phyloP scores from a whole-genome alignment of 352 stramenopile species.

The Phytopythium ostracodes region DNA sequence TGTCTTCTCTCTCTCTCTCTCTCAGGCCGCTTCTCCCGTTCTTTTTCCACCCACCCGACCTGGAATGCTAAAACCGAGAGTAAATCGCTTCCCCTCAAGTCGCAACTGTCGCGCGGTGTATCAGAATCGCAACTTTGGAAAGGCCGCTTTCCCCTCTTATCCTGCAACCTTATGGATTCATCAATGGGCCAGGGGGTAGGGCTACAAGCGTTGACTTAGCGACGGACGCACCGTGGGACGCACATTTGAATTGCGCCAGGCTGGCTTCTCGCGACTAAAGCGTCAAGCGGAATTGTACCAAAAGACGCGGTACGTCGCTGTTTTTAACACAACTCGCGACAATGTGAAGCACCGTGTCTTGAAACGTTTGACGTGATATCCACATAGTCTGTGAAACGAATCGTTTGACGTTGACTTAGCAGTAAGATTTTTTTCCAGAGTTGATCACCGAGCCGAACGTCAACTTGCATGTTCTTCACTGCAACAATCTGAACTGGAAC shows the following conservation, averaged over 20 bases:
- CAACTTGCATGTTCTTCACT: no score
- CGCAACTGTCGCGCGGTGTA: background rate
- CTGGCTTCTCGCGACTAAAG: background rate
- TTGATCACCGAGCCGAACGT: no score
- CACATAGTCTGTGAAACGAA: no score
- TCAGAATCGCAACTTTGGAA: background rate
- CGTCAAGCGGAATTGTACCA: background rate
- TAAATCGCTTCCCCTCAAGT: background rate
- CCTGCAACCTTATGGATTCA: background rate
- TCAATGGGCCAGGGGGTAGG: no score
- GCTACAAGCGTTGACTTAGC: no score
- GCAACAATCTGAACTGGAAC: no score
- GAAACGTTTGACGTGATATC: background rate
- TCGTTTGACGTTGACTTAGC: no score
- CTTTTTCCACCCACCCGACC: slow-evolving; percentile 2
- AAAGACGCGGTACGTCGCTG: background rate
- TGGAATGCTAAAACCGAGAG: background rate
- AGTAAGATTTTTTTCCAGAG: no score
- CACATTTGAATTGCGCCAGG: background rate
- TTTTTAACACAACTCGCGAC: no score
- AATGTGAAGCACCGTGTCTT: background rate
- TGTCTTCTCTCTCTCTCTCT: background rate
- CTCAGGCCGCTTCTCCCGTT: slow-evolving; percentile 2
- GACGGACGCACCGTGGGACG: background rate
- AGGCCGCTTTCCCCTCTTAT: background rate